Percentiles rank a stretch among this genome's conserved stretches.
Evolutionary conservation across 345 rosid species (phyloP).

Genomic region (Acer negundo): DNA sequence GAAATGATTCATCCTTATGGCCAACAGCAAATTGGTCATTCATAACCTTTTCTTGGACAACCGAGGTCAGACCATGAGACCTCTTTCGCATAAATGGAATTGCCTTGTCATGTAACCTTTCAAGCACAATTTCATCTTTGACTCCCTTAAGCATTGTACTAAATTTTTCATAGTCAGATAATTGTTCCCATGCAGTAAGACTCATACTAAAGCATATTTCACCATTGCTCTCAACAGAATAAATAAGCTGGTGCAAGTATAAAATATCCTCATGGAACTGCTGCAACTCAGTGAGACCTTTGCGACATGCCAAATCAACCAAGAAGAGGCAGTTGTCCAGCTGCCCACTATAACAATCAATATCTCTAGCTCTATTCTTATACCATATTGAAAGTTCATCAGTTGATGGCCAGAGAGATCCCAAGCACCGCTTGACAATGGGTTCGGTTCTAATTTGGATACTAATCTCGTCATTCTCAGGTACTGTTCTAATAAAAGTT

Average conservation of each 20-base stretch:
- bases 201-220: constrained; percentile 56
- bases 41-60: constrained; percentile 20
- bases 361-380: constrained; percentile 80
- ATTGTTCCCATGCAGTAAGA: constrained; percentile 76
- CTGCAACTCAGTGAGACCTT: constrained; percentile 70
- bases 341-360: constrained; percentile 87
- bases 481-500: constrained; percentile 53
- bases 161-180: constrained; percentile 85
- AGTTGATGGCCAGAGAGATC: constrained; percentile 72
- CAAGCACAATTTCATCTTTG: constrained; percentile 61
- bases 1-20: constrained; percentile 56
- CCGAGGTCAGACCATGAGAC: constrained; percentile 25
- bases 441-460: constrained; percentile 72
- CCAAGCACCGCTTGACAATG: constrained; percentile 57
- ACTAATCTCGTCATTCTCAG: constrained; percentile 47
- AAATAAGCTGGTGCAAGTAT: constrained; percentile 74
- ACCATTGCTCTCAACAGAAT: constrained; percentile 54
- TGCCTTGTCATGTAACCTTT: constrained; percentile 61
- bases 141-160: constrained; percentile 70
- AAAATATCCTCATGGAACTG: constrained; percentile 72
- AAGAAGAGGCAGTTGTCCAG: constrained; percentile 80
- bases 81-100: constrained; percentile 77
- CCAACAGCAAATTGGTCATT: constrained; percentile 29
- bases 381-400: constrained; percentile 76
- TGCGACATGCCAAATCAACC: constrained; percentile 74